phyloP scores from a whole-genome alignment of 176 grass and related monocot species.

The Oryza punctata region DNA sequence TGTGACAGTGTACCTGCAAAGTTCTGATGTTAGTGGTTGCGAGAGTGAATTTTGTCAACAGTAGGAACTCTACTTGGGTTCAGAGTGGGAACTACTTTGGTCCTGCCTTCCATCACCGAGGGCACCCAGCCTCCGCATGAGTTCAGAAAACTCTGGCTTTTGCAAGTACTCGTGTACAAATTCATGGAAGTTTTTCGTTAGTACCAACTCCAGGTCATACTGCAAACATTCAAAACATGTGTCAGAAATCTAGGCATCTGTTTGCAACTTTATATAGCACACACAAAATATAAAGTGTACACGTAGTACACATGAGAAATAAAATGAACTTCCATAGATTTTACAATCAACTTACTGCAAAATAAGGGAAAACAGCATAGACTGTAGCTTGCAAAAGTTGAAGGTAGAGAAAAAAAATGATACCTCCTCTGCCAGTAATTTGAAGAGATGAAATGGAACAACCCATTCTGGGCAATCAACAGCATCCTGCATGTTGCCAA shows the following conservation, averaged over 20 bases:
- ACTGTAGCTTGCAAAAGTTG: neutral
- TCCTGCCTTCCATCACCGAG: constrained; percentile 76
- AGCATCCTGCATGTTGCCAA: constrained; percentile 64
- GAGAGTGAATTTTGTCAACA: neutral
- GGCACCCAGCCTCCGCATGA: constrained; percentile 92
- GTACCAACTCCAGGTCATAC: constrained; percentile 84
- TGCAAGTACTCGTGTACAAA: constrained; percentile 82
- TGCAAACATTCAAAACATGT: constrained; percentile 34
- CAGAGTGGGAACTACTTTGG: constrained; percentile 55
- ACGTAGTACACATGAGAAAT: neutral
- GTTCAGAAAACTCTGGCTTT: constrained; percentile 80
- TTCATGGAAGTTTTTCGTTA: constrained; percentile 92
- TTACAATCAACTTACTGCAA: constrained; percentile 10
- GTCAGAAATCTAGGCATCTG: constrained; percentile 26
- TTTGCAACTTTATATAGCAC: neutral
- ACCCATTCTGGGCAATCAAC: constrained; percentile 99
- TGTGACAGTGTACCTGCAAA: constrained; percentile 69
- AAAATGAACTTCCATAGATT: neutral
- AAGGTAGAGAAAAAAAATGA: constrained; percentile 17
- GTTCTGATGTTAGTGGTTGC: neutral
- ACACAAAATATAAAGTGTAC: neutral
- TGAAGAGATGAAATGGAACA: constrained; percentile 93
- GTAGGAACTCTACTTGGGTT: neutral
- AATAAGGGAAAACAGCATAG: neutral
- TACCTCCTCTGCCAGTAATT: constrained; percentile 93